These are phyloP conservation scores for Ormosia semicastrata DNA, from an alignment of 306 rosid genomes.

Conservation along the genomic window DNA sequence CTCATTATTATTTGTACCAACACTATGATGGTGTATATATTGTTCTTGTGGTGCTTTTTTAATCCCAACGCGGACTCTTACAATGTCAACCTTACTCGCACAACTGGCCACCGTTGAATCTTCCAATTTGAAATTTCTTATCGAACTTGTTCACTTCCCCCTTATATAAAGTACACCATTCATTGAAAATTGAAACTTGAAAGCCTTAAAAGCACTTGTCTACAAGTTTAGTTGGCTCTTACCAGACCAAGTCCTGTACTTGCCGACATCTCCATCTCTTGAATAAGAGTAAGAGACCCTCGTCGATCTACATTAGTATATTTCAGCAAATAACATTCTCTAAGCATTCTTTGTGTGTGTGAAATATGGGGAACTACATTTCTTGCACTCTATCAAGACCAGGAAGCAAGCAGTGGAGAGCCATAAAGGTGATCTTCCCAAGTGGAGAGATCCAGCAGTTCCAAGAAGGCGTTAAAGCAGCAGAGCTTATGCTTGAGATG, in stretches of 20 bases:
- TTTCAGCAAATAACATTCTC: not conserved
- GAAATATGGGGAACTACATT: conserved; percentile 71
- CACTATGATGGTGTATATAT: too few species aligned
- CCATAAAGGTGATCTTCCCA: conserved; percentile 63
- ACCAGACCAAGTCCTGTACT: not conserved
- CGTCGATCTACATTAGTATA: not conserved
- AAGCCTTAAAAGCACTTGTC: not conserved
- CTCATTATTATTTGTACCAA: too few species aligned
- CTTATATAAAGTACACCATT: not conserved
- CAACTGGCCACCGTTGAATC: conserved; percentile 29
- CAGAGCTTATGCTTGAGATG: conserved; percentile 81
- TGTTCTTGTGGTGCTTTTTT: not conserved
- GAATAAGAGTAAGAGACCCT: not conserved
- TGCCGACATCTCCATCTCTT: not conserved
- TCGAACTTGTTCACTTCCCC: conserved; percentile 1
- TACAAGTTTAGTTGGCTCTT: not conserved
- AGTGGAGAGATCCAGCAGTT: conserved; percentile 52
- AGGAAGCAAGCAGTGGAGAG: conserved; percentile 37
- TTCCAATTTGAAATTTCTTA: not conserved
- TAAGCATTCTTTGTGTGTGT: not conserved
- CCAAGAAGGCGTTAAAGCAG: conserved; percentile 48
- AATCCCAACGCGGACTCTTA: conserved; percentile 36
- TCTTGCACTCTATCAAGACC: conserved; percentile 58
- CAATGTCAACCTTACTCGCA: conserved; percentile 24
- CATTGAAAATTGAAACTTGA: not conserved